These are phyloP conservation scores for Santalum album DNA, from an alignment of 164 flowering plant species.

Conservation along the genomic window DNA sequence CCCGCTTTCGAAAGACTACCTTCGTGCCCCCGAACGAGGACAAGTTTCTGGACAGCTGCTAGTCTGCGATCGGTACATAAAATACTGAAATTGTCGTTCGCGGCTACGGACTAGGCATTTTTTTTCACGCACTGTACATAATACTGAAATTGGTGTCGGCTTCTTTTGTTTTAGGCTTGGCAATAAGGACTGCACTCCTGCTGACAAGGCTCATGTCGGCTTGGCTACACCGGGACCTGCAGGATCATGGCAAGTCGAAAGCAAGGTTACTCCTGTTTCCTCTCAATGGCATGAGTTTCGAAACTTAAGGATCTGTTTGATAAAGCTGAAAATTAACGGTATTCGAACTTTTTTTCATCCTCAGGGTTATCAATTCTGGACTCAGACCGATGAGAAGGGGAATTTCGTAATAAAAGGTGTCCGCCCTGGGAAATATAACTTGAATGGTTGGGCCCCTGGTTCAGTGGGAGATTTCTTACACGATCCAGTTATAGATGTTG, in stretches of 20 bases:
- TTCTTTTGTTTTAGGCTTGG: not conserved
- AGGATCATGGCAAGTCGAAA: not conserved
- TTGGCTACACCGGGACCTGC: not conserved
- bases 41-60: not conserved
- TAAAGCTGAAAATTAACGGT: not conserved
- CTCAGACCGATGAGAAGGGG: not conserved
- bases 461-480: not conserved
- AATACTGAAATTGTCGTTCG: not conserved
- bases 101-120: not conserved
- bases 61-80: not conserved
- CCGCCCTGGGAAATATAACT: not conserved
- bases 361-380: slow-evolving; percentile 4
- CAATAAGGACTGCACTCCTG: not conserved
- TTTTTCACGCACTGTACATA: not conserved
- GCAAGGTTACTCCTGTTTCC: not conserved
- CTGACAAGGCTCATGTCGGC: not conserved
- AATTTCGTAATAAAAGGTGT: not conserved
- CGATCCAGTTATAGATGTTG: not conserved
- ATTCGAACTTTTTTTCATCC: not conserved
- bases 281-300: not conserved
- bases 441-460: slow-evolving; percentile 1
- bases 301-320: not conserved
- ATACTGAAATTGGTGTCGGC: not conserved
- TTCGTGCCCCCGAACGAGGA: not conserved
- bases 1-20: not conserved